Conservation (phyloP, 2,329 filamentous ascomycete species). For the Colletotrichum truncatum region DNA sequence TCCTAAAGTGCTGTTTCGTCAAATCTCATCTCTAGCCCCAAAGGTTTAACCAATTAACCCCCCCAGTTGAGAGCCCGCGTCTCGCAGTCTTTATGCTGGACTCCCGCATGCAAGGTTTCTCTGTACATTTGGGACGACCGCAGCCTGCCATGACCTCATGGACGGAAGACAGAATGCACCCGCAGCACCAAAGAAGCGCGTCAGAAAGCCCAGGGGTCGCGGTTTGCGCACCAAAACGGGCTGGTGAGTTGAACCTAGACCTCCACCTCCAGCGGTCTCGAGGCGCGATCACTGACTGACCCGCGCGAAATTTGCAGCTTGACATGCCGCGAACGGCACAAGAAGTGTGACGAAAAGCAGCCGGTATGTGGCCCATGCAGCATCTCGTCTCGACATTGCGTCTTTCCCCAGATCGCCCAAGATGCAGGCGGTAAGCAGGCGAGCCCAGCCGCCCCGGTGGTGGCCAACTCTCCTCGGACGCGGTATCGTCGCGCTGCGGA, state of each 20-base stretch:
- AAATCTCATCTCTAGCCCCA: not conserved
- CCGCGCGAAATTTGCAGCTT: slow-evolving; percentile 40
- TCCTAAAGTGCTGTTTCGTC: not conserved
- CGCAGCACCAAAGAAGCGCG: slow-evolving; percentile 29
- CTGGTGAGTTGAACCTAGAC: slow-evolving; percentile 38
- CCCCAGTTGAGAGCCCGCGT: slow-evolving; percentile 14
- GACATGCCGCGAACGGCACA: slow-evolving; percentile 55
- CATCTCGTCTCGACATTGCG: slow-evolving; percentile 34
- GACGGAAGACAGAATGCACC: slow-evolving; percentile 17
- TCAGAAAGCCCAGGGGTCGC: slow-evolving; percentile 49
- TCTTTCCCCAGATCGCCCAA: slow-evolving; percentile 25
- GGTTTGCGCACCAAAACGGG: slow-evolving; percentile 54
- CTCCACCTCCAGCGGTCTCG: not conserved
- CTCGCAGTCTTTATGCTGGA: slow-evolving; percentile 12
- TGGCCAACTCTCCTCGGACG: not conserved
- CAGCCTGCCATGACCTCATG: slow-evolving; percentile 25
- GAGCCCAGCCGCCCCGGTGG: not conserved
- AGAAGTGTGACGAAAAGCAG: slow-evolving; percentile 59
- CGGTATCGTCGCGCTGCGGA: slow-evolving; percentile 1
- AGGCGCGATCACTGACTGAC: not conserved
- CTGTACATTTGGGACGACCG: not conserved
- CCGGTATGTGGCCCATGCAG: slow-evolving; percentile 37
- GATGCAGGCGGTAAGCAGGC: not conserved
- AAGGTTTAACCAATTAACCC: not conserved
- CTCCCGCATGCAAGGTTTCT: not conserved